These are phyloP conservation scores for Cladorrhinum samala DNA, from an alignment of 495 filamentous ascomycete species.

Conservation along the genomic window DNA sequence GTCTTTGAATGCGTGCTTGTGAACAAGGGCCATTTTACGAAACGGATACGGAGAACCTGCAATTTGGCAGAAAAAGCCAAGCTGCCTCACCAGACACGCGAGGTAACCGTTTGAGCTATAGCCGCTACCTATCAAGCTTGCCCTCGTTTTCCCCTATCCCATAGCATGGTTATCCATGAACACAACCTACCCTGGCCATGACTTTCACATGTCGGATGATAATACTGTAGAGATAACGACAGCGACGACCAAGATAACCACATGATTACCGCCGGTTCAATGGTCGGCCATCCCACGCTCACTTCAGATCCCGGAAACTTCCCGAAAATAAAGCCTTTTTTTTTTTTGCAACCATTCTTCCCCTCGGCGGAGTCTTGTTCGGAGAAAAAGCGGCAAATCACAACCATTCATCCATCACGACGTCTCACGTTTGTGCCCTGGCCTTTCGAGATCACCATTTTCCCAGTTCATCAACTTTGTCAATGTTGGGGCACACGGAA, in stretches of 20 bases:
- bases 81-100: background rate
- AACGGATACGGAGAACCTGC: background rate
- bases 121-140: background rate
- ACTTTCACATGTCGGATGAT: background rate
- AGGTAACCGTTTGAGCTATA: background rate
- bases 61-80: background rate
- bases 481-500: conserved; percentile 1
- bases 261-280: too few species aligned
- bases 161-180: background rate
- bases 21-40: background rate
- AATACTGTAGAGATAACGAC: background rate
- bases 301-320: too few species aligned
- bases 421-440: background rate
- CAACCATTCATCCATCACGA: background rate
- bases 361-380: background rate
- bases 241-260: background rate
- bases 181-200: background rate
- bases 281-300: too few species aligned
- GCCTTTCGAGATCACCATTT: background rate
- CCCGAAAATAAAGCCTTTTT: too few species aligned
- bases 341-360: too few species aligned
- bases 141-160: background rate
- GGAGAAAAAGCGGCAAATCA: background rate
- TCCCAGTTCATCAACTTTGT: background rate
- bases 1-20: background rate